These are phyloP conservation scores for Coemansia sp. DNA, from an alignment of 192 early-diverging fungal genomes.

Conservation along the genomic window DNA sequence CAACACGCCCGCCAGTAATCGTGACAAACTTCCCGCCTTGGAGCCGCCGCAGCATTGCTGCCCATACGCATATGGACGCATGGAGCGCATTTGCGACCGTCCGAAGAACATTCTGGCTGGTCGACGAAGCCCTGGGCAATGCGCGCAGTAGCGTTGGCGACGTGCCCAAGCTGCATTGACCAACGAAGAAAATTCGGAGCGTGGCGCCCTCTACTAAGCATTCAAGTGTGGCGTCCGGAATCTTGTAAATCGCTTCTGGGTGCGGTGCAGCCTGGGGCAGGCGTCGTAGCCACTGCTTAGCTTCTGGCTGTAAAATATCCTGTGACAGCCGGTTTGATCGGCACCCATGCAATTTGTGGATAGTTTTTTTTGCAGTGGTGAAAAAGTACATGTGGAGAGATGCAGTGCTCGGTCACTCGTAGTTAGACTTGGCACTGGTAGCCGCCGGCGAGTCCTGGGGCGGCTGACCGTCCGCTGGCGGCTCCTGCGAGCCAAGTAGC, in stretches of 20 bases:
- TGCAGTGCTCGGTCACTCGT: no score
- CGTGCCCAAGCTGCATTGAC: background rate
- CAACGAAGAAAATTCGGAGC: background rate
- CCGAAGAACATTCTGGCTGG: no score
- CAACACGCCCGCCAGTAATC: no score
- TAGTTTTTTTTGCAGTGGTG: no score
- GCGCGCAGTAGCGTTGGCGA: background rate
- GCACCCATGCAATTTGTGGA: no score
- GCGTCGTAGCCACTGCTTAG: no score
- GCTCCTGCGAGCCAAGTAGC: constrained; percentile 6
- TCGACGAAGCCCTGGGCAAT: no score
- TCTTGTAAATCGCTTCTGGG: background rate
- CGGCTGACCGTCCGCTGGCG: background rate
- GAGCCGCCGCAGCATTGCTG: background rate
- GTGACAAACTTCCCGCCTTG: no score
- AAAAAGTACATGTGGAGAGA: no score
- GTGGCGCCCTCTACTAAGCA: background rate
- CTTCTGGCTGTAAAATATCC: no score
- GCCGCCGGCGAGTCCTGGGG: background rate
- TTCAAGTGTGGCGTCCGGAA: background rate
- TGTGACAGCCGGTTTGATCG: no score
- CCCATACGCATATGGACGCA: background rate
- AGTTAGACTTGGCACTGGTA: no score
- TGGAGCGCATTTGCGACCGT: background rate
- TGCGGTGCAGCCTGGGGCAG: background rate